Evolutionary conservation across 805 yeast species (phyloP), one percentile per base, ranked within the genome.

Genomic region (Suhomyces emberorum): DNA sequence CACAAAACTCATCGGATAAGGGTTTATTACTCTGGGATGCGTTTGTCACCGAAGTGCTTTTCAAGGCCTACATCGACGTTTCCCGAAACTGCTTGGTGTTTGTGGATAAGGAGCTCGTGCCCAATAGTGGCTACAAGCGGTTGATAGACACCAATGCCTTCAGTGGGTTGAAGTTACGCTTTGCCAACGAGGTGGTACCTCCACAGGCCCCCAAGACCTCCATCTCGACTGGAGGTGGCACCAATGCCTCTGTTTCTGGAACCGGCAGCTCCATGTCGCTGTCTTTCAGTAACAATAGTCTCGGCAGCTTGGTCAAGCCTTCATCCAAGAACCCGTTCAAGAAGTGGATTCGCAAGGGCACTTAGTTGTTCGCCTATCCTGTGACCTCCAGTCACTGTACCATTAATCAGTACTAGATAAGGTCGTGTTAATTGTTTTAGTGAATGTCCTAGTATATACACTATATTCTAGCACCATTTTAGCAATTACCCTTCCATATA

Each of bases 311-410:
- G 15, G 31, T 52, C 33, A 51, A 54, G 31, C 21, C 34, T 17
- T 31, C 50, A 8, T 41, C 58, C 19, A 65, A 61, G 44, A 67
- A 64, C 41, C 67, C 69, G 18, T 64, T 68, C 43, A 66, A 59
- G 48, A 56, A 59, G 45, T 67, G 72, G 72, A 54, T 65, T 30
- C 53, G 55, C 36, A 55, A 54, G 40, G 20, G 22, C 7, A 20
- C 8, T 9, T n/a, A n/a, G n/a, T n/a, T n/a, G n/a, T n/a, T n/a
- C n/a, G n/a, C n/a, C n/a, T n/a, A n/a, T n/a, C n/a, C n/a, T n/a
- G n/a, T n/a, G n/a, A n/a, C n/a, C n/a, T n/a, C n/a, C n/a, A n/a
- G n/a, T n/a, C n/a, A n/a, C n/a, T n/a, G n/a, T n/a, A n/a, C n/a
- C n/a, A n/a, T n/a, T n/a, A n/a, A n/a, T n/a, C n/a, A n/a, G n/a